Conservation (phyloP, 2,329 filamentous ascomycete genomes). For the Berkeleyomyces basicola region DNA sequence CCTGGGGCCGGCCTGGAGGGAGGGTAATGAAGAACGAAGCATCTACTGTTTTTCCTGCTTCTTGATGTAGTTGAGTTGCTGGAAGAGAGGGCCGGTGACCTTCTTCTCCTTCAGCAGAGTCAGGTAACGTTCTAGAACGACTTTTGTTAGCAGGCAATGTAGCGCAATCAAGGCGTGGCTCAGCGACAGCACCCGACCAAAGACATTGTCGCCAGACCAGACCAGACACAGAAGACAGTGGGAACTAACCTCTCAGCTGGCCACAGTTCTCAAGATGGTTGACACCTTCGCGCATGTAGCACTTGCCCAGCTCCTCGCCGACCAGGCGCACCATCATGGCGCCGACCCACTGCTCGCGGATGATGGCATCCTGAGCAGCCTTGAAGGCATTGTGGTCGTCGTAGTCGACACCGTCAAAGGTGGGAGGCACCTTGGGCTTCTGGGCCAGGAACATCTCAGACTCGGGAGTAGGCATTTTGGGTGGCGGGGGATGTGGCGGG, state of each 20-base stretch:
- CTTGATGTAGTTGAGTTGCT: constrained; percentile 59
- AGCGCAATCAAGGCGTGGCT: not conserved
- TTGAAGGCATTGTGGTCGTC: constrained; percentile 68
- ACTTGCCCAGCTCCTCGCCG: constrained; percentile 69
- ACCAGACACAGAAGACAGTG: not conserved
- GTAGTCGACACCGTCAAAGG: constrained; percentile 76
- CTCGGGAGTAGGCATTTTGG: constrained; percentile 63
- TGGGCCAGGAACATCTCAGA: constrained; percentile 66
- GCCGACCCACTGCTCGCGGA: constrained; percentile 77
- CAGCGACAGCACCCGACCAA: not conserved
- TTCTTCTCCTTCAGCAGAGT: constrained; percentile 60
- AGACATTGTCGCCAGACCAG: too few relatives aligned
- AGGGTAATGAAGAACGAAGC: not conserved
- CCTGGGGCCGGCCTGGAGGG: not conserved
- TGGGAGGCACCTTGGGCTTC: constrained; percentile 67
- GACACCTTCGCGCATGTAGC: constrained; percentile 68
- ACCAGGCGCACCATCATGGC: constrained; percentile 79
- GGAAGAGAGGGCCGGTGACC: constrained; percentile 62
- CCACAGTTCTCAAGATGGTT: constrained; percentile 84
- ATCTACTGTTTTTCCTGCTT: constrained; percentile 27
- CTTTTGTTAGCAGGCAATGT: constrained; percentile 9
- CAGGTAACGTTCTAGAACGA: constrained; percentile 54
- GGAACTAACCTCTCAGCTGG: constrained; percentile 54
- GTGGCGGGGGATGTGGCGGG: not conserved
- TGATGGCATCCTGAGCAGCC: constrained; percentile 64